Evolutionary conservation across 1,139 yeast species (phyloP), one percentile per base, ranked within the genome.

Genomic region (Pichia sp.): DNA sequence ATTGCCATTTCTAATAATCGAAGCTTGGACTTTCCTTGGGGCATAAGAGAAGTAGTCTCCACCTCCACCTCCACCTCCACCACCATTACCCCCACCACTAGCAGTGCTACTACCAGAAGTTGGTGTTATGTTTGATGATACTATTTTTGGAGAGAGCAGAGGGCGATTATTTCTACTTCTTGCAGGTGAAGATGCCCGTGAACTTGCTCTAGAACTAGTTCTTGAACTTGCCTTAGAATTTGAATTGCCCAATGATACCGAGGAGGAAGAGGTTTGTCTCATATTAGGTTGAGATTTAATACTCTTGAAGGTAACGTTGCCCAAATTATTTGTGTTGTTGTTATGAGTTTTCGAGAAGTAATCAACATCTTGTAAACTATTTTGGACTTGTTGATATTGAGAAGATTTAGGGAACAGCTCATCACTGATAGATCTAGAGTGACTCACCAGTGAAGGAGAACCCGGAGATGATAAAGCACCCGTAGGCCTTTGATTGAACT

Each of bases 41-140:
- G 59, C 58, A 50, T 56, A 58, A 5, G 60, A 56, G 33, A 59
- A 59, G 48, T 59, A 59, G 51, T 59, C 62, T 8, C 55, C 55
- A 2, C 30, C 7, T 1, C 49, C 36, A 14, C 41, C 17, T n/a
- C 41, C 41, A n/a, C 17, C 17, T 7, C 41, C 41, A 10, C 38
- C 38, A 34, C 38, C 38, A 34, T n/a, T 38, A 7, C 41, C 41
- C 16, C 41, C 41, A 10, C 17, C 41, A n/a, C 41, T 38, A 6
- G 16, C 16, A 38, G 14, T 38, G 14, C 41, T 38, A 29, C 42
- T 48, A 17, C 42, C 27, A n/a, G 47, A n/a, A 27, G 49, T 46
- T 24, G 52, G 34, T 6, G 46, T 41, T 27, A 47, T 46, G n/a
- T 48, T 46, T 10, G 56, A 9, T 12, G 52, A 24, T 8, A 16